Conservation (phyloP, 2,329 filamentous ascomycete species). For the Chaetomium olivaceum region DNA sequence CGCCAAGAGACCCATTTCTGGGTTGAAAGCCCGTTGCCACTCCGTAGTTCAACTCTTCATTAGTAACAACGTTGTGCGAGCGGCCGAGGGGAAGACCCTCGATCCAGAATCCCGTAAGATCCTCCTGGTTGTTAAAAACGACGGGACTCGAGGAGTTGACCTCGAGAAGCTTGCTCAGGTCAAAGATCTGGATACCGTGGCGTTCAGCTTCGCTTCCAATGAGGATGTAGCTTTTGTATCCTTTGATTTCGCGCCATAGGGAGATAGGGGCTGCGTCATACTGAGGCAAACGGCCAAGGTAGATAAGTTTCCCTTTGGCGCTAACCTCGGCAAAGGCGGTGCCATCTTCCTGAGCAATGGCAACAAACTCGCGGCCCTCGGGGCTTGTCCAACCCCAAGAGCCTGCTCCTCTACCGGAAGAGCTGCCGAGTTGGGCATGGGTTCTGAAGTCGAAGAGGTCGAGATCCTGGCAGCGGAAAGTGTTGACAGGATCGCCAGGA, state of each 20-base stretch:
- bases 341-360: conserved; percentile 51
- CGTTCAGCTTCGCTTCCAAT: conserved; percentile 46
- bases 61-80: conserved; percentile 55
- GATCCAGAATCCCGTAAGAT: conserved; percentile 41
- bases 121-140: conserved; percentile 39
- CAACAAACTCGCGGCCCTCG: conserved; percentile 52
- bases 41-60: conserved; percentile 51
- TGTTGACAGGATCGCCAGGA: conserved; percentile 48
- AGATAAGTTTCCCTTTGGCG: conserved; percentile 46
- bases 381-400: conserved; percentile 52
- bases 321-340: conserved; percentile 52
- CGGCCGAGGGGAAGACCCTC: conserved; percentile 40
- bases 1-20: conserved; percentile 40
- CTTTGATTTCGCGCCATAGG: conserved; percentile 47
- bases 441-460: conserved; percentile 58
- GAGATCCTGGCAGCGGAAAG: conserved; percentile 47
- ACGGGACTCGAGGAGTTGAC: conserved; percentile 45
- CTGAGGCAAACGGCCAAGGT: conserved; percentile 49
- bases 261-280: conserved; percentile 39
- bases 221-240: conserved; percentile 45
- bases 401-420: conserved; percentile 40
- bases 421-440: conserved; percentile 54
- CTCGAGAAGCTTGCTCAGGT: conserved; percentile 56
- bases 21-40: conserved; percentile 48
- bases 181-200: conserved; percentile 64